phyloP scores from a whole-genome alignment of 768 basidiomycete genomes.

The Amanita molliuscula region DNA sequence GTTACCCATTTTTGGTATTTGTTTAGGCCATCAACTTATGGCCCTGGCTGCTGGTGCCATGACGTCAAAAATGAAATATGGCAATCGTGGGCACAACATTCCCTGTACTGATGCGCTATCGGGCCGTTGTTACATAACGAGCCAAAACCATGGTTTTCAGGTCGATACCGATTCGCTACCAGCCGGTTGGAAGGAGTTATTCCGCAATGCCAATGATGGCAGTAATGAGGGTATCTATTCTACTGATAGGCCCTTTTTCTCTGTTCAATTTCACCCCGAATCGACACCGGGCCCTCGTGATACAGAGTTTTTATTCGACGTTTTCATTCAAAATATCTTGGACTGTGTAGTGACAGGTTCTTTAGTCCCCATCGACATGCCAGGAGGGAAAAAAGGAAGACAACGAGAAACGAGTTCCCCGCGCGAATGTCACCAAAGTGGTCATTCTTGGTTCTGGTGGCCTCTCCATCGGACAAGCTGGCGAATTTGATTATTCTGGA shows the following conservation, averaged over 20 bases:
- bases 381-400: slow-evolving; percentile 77
- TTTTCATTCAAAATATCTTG: slow-evolving; percentile 82
- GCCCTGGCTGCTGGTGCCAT: slow-evolving; percentile 89
- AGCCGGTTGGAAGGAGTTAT: slow-evolving; percentile 85
- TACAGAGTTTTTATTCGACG: slow-evolving; percentile 98
- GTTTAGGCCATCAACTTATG: slow-evolving; percentile 94
- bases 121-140: slow-evolving; percentile 97
- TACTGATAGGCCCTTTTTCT: slow-evolving; percentile 90
- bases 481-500: slow-evolving; percentile 99
- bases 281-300: slow-evolving; percentile 94
- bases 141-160: slow-evolving; percentile 97
- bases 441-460: slow-evolving; percentile 96
- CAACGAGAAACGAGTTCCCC: slow-evolving; percentile 64
- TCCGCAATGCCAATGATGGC: slow-evolving; percentile 92
- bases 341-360: slow-evolving; percentile 56
- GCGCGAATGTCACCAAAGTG: slow-evolving; percentile 80
- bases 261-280: slow-evolving; percentile 99
- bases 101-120: slow-evolving; percentile 92
- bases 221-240: slow-evolving; percentile 98
- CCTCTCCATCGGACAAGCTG: slow-evolving; percentile 96
- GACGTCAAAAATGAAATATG: slow-evolving; percentile 99
- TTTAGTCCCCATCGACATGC: slow-evolving; percentile 53
- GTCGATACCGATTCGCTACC: slow-evolving; percentile 78
- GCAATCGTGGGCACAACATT: slow-evolving; percentile 98
- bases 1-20: slow-evolving; percentile 94